Evolutionary conservation across 768 basidiomycete genomes (phyloP), one percentile per base, ranked within the genome.

Genomic region (Agaricus blazei): DNA sequence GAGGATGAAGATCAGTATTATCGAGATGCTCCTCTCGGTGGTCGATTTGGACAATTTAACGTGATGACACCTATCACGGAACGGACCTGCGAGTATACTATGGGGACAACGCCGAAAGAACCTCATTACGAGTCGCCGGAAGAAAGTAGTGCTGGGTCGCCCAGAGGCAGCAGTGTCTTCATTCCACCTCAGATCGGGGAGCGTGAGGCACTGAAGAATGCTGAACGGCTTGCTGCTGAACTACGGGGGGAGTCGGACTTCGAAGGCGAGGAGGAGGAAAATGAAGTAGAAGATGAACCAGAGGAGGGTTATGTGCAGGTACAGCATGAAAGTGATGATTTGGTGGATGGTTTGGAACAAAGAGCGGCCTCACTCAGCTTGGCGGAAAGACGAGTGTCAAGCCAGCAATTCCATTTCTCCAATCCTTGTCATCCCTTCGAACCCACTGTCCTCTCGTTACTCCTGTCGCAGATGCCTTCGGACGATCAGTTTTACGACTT

Each of bases 41-140:
- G 89, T 15, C 81, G 90, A 27, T 88, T 90, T 65, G 89, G 88
- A 36, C 77, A 80, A 56, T 90, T 98, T 71, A 85, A 89, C 64
- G 86, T 95, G 54, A 94, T 99, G 93, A 98, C 96, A 8, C 96
- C 97, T 2, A 98, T 98, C 68, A 92, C 92, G 11, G 97, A 99
- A 69, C 79, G 95, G 41, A 98, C 97, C 9, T 82, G 82, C 63
- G 97, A 98, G 69, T 95, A 70, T 53, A 78, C 88, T 3, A 77
- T 76, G 31, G 87, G 83, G 61, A 87, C 83, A 14, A 80, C 79
- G 2, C 78, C 79, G 15, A 76, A 74, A 58, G 69, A 72, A 26
- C 61, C 64, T 14, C 60, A 64, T 37, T 55, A 51, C 24, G 52
- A 59, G 56, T 41, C 60, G 51, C 45, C 59, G 45, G 59, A 67